A percentile compares a stretch with the other conserved stretches of the same genome.
These are phyloP conservation scores for Rhizodiscina lignyota DNA, from an alignment of 495 filamentous ascomycete species.

Conservation along the genomic window DNA sequence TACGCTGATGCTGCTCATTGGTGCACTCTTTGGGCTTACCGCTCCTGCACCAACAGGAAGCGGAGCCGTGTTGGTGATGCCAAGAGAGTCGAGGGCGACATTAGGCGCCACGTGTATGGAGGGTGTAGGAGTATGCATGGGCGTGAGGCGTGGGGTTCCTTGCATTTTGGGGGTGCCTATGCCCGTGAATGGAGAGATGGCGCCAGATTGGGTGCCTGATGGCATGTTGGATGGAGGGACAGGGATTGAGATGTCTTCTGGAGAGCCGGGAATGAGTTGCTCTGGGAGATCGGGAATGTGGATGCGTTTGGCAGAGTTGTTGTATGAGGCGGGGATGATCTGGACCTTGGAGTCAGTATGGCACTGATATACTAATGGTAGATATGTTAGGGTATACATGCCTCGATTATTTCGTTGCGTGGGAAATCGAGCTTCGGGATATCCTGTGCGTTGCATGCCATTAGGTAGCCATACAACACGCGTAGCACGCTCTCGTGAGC, in stretches of 20 bases:
- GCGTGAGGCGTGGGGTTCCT: no score
- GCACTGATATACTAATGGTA: background rate
- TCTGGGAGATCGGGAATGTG: conserved; percentile 49
- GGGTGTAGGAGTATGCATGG: no score
- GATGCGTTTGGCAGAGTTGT: conserved; percentile 84
- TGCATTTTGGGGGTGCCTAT: no score
- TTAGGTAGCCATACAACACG: conserved; percentile 92
- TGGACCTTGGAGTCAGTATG: conserved; percentile 10
- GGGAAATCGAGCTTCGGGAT: conserved; percentile 92
- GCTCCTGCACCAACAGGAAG: no score
- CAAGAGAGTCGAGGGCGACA: no score
- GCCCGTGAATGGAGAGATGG: background rate
- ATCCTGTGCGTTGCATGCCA: conserved; percentile 94
- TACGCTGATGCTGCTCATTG: no score
- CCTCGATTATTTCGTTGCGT: conserved; percentile 92
- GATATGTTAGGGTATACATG: no score
- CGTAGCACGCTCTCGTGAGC: conserved; percentile 94
- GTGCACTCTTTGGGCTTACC: no score
- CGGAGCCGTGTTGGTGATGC: no score
- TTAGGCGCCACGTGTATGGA: no score
- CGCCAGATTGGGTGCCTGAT: background rate
- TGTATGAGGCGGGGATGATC: conserved; percentile 94
- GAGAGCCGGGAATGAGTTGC: conserved; percentile 51
- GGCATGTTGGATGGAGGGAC: conserved; percentile 41
- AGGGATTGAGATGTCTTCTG: conserved; percentile 71